Evolutionary conservation across 106 monocot genomes (phyloP), one percentile per base, ranked within the genome.

Genomic region (Dendrobium catenatum): DNA sequence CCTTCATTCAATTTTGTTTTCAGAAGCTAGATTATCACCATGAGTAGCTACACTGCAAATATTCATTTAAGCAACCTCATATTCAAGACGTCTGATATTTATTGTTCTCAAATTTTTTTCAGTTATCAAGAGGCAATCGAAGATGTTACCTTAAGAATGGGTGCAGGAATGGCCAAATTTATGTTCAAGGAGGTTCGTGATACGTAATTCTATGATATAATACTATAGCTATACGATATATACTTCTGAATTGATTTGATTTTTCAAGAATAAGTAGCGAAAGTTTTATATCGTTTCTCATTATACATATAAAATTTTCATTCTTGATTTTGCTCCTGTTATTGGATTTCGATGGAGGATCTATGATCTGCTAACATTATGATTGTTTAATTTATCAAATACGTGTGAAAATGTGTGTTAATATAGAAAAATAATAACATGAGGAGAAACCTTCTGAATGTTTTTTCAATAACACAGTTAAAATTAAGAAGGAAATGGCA

Each of bases 131-230:
- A 87, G 83, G 97, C 88, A 72, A 92, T 98, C 82, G 92, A 98
- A 81, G 97, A 98, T 80, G 94, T 98, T 77, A 94, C 97, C 61
- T 91, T 81, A 78, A 88, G 92, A 79, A 98, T 98, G 97, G 97
- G 97, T 72, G 88, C 89, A 78, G 97, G 97, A 89, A 98, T 98
- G 97, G 97, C 97, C 54, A 98, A 94, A 81, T 98, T 94, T 82
- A 98, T 98, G 77, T 91, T 89, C 40, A 72, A 72, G 40, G 40
- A 72, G 40, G 72, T 72, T 33, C 40, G 72, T 72, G 40, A 72
- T 72, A 16, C 40, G 20, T 40, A 72, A 4, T 40, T 72, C 72
- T 72, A 22, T 9, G 64, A 27, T 26, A 26, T 26, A 26, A 48
- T 48, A 0, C 51, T 51, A 15, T 37, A 51, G 13, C 13, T 10